A percentile compares a stretch with the other conserved stretches of the same genome.
These are phyloP conservation scores for Middelhovenomyces tepae DNA, from an alignment of 805 yeast genomes.

Conservation along the genomic window DNA sequence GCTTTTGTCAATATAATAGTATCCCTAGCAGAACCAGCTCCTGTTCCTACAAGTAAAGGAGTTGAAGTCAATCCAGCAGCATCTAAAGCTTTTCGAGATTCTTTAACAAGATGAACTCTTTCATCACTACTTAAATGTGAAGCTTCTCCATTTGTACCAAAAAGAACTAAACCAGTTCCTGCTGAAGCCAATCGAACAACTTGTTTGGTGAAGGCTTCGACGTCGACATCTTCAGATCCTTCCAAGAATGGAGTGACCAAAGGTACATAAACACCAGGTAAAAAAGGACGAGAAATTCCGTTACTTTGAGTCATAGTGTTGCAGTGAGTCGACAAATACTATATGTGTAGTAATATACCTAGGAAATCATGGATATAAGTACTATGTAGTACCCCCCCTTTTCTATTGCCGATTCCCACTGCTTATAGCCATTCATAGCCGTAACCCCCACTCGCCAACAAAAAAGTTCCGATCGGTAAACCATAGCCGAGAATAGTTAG, in stretches of 20 bases:
- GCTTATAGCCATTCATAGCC: too few species aligned
- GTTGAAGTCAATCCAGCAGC: constrained; percentile 29
- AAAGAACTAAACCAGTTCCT: constrained; percentile 16
- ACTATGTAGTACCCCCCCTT: too few species aligned
- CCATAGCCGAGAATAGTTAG: too few species aligned
- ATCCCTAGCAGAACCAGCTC: constrained; percentile 34
- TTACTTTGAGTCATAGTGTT: too few species aligned
- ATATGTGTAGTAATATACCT: too few species aligned
- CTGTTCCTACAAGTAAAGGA: constrained; percentile 39
- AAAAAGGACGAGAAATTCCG: too few species aligned
- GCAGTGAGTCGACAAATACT: too few species aligned
- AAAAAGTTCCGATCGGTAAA: too few species aligned
- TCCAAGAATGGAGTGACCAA: constrained; percentile 8
- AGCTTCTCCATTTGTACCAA: constrained; percentile 18
- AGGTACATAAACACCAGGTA: constrained; percentile 1
- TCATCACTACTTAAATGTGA: constrained; percentile 35
- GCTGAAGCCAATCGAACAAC: constrained; percentile 15
- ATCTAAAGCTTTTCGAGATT: constrained; percentile 23
- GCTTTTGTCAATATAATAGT: constrained; percentile 25
- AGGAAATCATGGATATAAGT: too few species aligned
- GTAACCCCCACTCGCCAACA: too few species aligned
- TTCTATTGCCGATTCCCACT: too few species aligned
- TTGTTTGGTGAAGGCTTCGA: constrained; percentile 13
- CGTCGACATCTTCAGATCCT: constrained; percentile 11
- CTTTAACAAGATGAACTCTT: constrained; percentile 20